Conservation (phyloP, 202 grass and related monocot genomes). For the Zizania palustris region DNA sequence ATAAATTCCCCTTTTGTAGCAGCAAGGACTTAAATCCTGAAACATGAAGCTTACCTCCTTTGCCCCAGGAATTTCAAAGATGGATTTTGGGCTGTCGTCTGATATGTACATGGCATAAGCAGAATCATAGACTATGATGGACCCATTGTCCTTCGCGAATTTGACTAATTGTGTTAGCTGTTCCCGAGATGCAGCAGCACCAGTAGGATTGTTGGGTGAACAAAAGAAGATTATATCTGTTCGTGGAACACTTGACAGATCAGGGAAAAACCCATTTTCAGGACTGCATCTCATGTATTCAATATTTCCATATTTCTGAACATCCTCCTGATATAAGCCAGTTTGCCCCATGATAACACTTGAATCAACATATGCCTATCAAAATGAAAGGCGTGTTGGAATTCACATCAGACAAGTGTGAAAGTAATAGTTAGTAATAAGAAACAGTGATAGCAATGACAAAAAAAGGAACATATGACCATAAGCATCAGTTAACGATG, state of each 20-base stretch:
- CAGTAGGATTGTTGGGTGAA: constrained; percentile 97
- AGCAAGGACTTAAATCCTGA: constrained; percentile 3
- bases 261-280: constrained; percentile 93
- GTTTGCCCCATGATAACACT: constrained; percentile 93
- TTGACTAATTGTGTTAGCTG: constrained; percentile 77
- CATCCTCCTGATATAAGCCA: constrained; percentile 73
- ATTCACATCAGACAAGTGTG: constrained; percentile 23
- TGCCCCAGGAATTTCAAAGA: constrained; percentile 97
- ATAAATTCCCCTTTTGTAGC: background rate
- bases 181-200: constrained; percentile 77
- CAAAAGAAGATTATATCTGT: constrained; percentile 96
- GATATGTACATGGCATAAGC: constrained; percentile 99
- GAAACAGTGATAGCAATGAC: background rate
- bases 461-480: background rate
- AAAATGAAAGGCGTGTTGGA: constrained; percentile 29
- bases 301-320: constrained; percentile 80
- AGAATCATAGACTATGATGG: constrained; percentile 94
- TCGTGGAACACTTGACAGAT: constrained; percentile 66
- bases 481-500: constrained; percentile 4
- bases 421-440: background rate
- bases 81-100: constrained; percentile 83
- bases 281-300: constrained; percentile 93
- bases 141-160: constrained; percentile 87
- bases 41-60: constrained; percentile 61
- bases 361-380: constrained; percentile 92